phyloP scores from a whole-genome alignment of 495 filamentous ascomycete species.

The Podospora bellae-mahoneyi region DNA sequence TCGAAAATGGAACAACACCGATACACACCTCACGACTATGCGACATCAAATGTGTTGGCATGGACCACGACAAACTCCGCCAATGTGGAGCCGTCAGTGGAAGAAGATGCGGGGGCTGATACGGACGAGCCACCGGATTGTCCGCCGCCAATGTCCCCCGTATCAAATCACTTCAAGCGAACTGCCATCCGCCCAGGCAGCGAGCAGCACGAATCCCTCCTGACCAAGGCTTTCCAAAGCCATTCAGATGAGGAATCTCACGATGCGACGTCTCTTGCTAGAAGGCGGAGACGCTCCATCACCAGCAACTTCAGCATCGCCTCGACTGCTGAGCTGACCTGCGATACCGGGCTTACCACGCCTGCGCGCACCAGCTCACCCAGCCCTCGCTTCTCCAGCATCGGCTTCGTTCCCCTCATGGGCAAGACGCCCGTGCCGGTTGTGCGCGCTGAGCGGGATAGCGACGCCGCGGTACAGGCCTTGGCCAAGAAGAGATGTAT shows the following conservation, averaged over 20 bases:
- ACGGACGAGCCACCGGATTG: conserved; percentile 36
- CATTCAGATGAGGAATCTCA: conserved; percentile 53
- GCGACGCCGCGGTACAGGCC: conserved; percentile 33
- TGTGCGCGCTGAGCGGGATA: conserved; percentile 16
- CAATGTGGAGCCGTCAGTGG: conserved; percentile 42
- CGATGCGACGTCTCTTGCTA: conserved; percentile 22
- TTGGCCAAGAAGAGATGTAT: conserved; percentile 73
- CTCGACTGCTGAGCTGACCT: conserved; percentile 84
- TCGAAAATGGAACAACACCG: conserved; percentile 39
- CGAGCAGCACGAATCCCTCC: conserved; percentile 66
- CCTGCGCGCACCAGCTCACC: conserved; percentile 83
- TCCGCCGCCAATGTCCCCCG: conserved; percentile 15
- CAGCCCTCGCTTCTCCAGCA: conserved; percentile 67
- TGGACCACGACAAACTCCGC: conserved; percentile 40
- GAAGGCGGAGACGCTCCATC: conserved; percentile 59
- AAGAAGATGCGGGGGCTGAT: conserved; percentile 38
- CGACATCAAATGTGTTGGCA: conserved; percentile 41
- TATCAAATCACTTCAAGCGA: conserved; percentile 39
- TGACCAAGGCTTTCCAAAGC: conserved; percentile 73
- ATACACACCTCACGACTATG: conserved; percentile 34
- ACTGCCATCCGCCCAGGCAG: conserved; percentile 39
- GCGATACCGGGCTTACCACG: conserved; percentile 88
- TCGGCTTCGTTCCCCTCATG: conserved; percentile 28
- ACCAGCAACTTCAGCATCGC: conserved; percentile 72
- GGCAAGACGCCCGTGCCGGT: conserved; percentile 1